Evolutionary conservation across 345 rosid genomes (phyloP).

Genomic region (Arabidopsis arenosa): DNA sequence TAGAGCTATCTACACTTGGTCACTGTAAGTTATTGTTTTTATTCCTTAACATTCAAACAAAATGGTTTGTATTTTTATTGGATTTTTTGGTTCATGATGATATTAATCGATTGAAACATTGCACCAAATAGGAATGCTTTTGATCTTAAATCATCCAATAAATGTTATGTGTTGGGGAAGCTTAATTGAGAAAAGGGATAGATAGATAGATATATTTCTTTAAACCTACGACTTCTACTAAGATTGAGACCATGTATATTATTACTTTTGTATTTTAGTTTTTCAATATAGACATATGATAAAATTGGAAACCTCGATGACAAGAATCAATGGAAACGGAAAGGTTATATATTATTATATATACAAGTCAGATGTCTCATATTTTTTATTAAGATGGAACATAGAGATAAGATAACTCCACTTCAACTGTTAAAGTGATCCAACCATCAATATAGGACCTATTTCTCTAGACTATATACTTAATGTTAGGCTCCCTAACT

Average conservation of each 20-base stretch:
- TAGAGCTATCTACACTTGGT: not conserved
- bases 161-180: constrained; percentile 33
- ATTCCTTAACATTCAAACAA: not conserved
- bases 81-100: constrained; percentile 2
- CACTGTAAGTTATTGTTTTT: constrained; percentile 15
- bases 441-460: constrained; percentile 30
- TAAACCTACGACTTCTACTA: constrained; percentile 27
- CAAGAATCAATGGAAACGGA: constrained; percentile 14
- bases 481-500: constrained; percentile 40
- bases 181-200: constrained; percentile 19
- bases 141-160: constrained; percentile 23
- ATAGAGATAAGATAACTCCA: constrained; percentile 11
- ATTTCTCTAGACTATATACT: constrained; percentile 31
- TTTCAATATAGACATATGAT: not conserved
- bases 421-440: constrained; percentile 25
- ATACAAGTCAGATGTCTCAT: constrained; percentile 1
- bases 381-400: not conserved
- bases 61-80: not conserved
- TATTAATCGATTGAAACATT: constrained; percentile 3
- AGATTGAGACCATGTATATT: constrained; percentile 25
- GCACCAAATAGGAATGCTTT: constrained; percentile 10
- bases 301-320: constrained; percentile 26
- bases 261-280: too few species aligned
- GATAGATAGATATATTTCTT: constrained; percentile 19
- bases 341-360: constrained; percentile 9